phyloP scores from a whole-genome alignment of 176 grass and related monocot genomes.

The Stipa capillata region DNA sequence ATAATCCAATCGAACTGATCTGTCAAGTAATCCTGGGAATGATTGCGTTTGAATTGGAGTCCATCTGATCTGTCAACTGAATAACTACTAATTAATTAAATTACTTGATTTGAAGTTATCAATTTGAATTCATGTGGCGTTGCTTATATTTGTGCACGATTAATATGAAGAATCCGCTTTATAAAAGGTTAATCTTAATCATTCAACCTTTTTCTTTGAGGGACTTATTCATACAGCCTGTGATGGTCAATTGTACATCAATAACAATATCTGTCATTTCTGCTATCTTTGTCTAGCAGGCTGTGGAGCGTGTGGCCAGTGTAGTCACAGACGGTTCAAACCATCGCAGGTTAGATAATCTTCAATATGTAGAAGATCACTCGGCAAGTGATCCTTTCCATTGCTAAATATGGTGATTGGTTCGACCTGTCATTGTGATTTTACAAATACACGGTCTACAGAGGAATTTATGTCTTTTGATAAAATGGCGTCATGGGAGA shows the following conservation, averaged over 20 bases:
- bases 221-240: not conserved
- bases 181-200: not conserved
- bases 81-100: too few species aligned
- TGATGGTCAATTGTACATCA: not conserved
- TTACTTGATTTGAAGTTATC: not conserved
- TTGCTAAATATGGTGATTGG: too few species aligned
- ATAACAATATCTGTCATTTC: not conserved
- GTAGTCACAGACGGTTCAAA: not conserved
- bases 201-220: too few species aligned
- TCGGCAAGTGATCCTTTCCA: not conserved
- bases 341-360: not conserved
- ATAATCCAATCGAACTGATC: not conserved
- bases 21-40: not conserved
- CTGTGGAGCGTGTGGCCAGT: not conserved
- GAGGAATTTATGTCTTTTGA: too few species aligned
- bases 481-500: not conserved
- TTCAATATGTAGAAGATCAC: not conserved
- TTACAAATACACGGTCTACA: too few species aligned
- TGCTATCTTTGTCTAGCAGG: not conserved
- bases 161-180: too few species aligned
- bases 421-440: too few species aligned
- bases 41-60: not conserved
- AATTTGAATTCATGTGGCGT: not conserved
- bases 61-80: too few species aligned
- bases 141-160: too few species aligned